Percentiles rank a stretch among this genome's conserved stretches.
These are phyloP conservation scores for Kodamaea hsintzibuensis DNA, from an alignment of 805 yeast genomes.

Conservation along the genomic window DNA sequence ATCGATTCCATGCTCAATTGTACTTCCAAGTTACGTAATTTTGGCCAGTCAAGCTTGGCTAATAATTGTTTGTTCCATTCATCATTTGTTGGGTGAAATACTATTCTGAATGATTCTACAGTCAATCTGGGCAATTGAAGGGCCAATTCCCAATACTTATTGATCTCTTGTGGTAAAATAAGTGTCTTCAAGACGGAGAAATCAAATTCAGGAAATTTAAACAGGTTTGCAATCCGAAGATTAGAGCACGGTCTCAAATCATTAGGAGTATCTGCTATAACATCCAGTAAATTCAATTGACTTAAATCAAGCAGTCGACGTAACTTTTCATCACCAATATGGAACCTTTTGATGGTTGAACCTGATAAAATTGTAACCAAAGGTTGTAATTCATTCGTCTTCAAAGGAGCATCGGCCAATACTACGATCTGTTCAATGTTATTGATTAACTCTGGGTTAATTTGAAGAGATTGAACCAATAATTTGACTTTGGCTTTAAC, in stretches of 20 bases:
- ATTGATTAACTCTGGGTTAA: constrained; percentile 34
- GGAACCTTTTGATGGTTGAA: constrained; percentile 15
- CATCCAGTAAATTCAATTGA: neutral
- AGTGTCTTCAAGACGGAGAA: constrained; percentile 13
- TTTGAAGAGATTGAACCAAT: constrained; percentile 35
- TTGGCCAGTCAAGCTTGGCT: constrained; percentile 20
- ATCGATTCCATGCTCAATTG: constrained; percentile 37
- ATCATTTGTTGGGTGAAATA: constrained; percentile 18
- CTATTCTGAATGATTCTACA: constrained; percentile 23
- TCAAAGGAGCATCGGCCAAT: constrained; percentile 19
- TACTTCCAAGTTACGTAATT: constrained; percentile 47
- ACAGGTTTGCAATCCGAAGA: neutral
- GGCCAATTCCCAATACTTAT: constrained; percentile 19
- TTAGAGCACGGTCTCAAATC: neutral
- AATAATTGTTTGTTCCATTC: constrained; percentile 13
- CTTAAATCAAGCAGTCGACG: constrained; percentile 12
- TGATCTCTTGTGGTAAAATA: constrained; percentile 16
- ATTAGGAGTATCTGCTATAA: constrained; percentile 19
- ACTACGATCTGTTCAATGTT: constrained; percentile 31
- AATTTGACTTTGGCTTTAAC: constrained; percentile 41
- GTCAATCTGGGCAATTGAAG: neutral
- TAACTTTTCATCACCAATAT: constrained; percentile 19
- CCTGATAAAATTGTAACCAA: constrained; percentile 4
- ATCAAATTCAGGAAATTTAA: neutral
- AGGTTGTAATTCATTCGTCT: constrained; percentile 16